Evolutionary conservation across 2,329 filamentous ascomycete genomes (phyloP), one percentile per base, ranked within the genome.

Genomic region (Thermothelomyces thermophilus): DNA sequence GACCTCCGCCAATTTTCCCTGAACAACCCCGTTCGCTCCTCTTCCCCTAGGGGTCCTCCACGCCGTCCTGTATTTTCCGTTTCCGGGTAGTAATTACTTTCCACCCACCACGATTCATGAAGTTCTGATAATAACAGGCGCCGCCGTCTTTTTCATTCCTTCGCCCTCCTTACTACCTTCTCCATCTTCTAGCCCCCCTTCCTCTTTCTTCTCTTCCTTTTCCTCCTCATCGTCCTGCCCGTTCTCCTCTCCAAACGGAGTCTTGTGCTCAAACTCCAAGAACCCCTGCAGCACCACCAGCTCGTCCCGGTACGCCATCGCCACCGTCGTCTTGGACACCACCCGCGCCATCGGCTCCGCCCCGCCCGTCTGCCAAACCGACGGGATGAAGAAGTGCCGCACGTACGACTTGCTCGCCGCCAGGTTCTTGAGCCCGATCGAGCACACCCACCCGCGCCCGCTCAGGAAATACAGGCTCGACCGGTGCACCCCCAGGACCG

Each of bases 321-420:
- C 56, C 34, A 60, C 46, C 20, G 39, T 51, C 5, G 22, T 44
- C 47, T 56, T 56, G 14, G 30, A 44, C 19, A 56, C 52, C 2
- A 56, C 50, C 33, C 44, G 26, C n/a, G 50, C 52, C 14, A 56
- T 49, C 14, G 40, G 19, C 28, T 55, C 44, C 13, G 33, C 33
- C 16, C 5, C 51, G 5, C 49, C 56, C 7, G 53, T 53, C 36
- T 54, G 56, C 58, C 58, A 60, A 6, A 56, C 46, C 7, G 50
- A 50, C n/a, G 58, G 56, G 9, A 60, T 51, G 17, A 60, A 60
- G 33, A 60, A 56, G 41, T 60, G 58, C 28, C 56, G 40, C 10
- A 43, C 51, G 20, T 58, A 60, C 14, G 28, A 40, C 41, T 36
- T 34, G 45, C 36, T 33, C 13, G 8, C 20, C 3, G 17, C 20